Evolutionary conservation across 2,329 filamentous ascomycete genomes (phyloP).

Genomic region (Verruconis gallopava): DNA sequence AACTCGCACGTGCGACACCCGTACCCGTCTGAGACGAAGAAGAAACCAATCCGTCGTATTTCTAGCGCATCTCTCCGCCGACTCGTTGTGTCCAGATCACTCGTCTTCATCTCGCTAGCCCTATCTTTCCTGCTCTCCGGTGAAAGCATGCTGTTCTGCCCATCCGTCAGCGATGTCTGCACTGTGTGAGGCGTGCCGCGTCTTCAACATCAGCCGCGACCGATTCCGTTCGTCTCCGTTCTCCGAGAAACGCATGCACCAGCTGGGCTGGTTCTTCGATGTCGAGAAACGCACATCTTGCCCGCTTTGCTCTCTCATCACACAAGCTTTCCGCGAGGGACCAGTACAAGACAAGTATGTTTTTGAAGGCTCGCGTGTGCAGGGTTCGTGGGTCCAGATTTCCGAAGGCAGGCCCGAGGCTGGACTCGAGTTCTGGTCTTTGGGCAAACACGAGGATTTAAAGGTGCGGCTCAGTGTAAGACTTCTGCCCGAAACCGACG

Average conservation of each 20-base stretch:
- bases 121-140: too few species aligned
- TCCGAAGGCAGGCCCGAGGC: neutral
- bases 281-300: neutral
- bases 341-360: neutral
- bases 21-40: too few species aligned
- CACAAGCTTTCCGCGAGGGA: neutral
- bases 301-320: neutral
- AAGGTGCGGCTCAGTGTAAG: neutral
- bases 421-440: neutral
- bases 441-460: neutral
- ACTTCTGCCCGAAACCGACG: neutral
- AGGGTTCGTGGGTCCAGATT: neutral
- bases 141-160: too few species aligned
- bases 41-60: too few species aligned
- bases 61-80: too few species aligned
- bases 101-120: too few species aligned
- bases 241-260: neutral
- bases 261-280: neutral
- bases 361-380: neutral
- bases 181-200: neutral
- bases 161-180: neutral
- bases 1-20: too few species aligned
- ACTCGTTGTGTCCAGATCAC: too few species aligned
- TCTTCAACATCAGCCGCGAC: neutral
- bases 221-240: neutral